Conservation (phyloP, 169 alveolate species). For the Plasmodium adleri region DNA sequence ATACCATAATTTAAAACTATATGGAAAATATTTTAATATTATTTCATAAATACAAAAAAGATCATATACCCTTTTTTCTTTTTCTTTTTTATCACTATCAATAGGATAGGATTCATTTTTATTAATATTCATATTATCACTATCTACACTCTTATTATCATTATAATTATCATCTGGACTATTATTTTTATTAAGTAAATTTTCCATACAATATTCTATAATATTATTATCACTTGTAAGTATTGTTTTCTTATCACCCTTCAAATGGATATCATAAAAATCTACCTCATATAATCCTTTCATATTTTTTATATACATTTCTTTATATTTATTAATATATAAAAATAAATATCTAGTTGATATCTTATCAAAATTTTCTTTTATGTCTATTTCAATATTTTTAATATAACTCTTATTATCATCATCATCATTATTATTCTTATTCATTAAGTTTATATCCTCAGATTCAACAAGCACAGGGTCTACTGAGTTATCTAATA, state of each 20-base stretch:
- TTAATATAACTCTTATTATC: slow-evolving; percentile 42
- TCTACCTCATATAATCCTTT: slow-evolving; percentile 15
- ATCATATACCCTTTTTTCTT: background rate
- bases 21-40: slow-evolving; percentile 50
- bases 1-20: slow-evolving; percentile 64
- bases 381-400: slow-evolving; percentile 48
- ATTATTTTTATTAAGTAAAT: background rate
- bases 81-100: background rate
- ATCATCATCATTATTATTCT: background rate
- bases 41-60: slow-evolving; percentile 31
- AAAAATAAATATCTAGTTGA: slow-evolving; percentile 62
- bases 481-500: no score
- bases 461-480: background rate
- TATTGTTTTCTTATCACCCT: slow-evolving; percentile 8
- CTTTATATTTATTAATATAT: slow-evolving; percentile 59
- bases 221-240: slow-evolving; percentile 22
- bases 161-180: background rate
- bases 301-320: slow-evolving; percentile 11
- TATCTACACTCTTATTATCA: background rate
- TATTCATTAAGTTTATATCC: background rate
- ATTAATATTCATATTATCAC: background rate
- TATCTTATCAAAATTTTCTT: slow-evolving; percentile 31
- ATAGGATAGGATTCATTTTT: background rate
- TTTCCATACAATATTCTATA: slow-evolving; percentile 23
- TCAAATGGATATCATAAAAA: slow-evolving; percentile 59